Conservation (phyloP, 257 asterid genomes). For the Solanum ossicruentum region DNA sequence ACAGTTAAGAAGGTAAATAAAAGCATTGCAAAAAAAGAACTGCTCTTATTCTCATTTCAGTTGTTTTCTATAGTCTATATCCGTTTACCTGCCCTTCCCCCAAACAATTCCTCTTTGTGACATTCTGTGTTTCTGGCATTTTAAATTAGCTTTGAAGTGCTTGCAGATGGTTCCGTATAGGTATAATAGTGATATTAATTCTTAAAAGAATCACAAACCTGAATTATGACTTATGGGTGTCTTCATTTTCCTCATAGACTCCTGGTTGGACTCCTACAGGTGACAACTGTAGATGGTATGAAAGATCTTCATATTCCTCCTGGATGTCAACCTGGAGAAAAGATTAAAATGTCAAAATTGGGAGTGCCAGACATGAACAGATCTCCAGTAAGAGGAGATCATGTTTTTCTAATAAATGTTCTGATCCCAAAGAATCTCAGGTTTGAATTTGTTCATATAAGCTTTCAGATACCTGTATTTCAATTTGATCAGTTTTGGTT, state of each 20-base stretch:
- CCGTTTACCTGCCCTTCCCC: background rate
- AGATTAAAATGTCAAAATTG: conserved; percentile 45
- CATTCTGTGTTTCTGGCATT: background rate
- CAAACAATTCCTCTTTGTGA: background rate
- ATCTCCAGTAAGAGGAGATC: conserved; percentile 79
- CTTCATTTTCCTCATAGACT: background rate
- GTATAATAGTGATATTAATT: background rate
- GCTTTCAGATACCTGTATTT: background rate
- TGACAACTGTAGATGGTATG: conserved; percentile 71
- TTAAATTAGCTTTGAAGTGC: background rate
- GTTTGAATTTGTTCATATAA: conserved; percentile 13
- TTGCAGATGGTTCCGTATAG: background rate
- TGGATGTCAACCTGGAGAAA: conserved; percentile 88
- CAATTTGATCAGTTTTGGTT: background rate
- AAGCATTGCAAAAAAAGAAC: background rate
- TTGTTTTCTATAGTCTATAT: background rate
- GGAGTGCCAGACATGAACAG: conserved; percentile 83
- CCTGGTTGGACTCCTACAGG: conserved; percentile 30
- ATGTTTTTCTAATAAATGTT: conserved; percentile 67
- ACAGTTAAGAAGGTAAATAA: conserved; percentile 56
- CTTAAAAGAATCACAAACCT: background rate
- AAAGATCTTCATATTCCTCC: conserved; percentile 79
- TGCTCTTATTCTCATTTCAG: background rate
- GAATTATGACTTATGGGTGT: background rate
- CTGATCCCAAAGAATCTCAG: conserved; percentile 69